These are phyloP conservation scores for Hysterangium stoloniferum DNA, from an alignment of 768 basidiomycete genomes.

Conservation along the genomic window DNA sequence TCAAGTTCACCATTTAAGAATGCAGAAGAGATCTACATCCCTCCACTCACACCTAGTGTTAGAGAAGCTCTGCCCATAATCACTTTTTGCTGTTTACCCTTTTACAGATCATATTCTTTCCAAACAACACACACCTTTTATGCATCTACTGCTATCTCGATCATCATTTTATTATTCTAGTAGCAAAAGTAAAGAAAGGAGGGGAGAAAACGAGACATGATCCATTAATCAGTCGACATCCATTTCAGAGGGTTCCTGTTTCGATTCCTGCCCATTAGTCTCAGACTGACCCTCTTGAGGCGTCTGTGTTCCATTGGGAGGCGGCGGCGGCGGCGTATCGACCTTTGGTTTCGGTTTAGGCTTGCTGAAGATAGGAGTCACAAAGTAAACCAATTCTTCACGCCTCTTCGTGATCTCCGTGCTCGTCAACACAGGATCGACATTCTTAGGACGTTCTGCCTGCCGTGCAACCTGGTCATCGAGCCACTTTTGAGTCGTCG, in stretches of 20 bases:
- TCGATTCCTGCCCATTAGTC: conserved; percentile 27
- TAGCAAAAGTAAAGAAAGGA: background rate
- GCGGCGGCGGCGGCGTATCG: conserved; percentile 56
- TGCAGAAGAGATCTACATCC: too few relatives aligned
- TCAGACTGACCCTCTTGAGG: conserved; percentile 28
- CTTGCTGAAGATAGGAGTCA: conserved; percentile 82
- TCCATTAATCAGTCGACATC: conserved; percentile 59
- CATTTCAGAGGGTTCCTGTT: conserved; percentile 62
- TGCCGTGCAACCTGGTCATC: conserved; percentile 87
- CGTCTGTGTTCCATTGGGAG: conserved; percentile 43
- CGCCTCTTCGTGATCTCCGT: conserved; percentile 84
- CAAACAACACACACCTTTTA: too few relatives aligned
- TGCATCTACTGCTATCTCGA: too few relatives aligned
- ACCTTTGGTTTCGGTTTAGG: conserved; percentile 82
- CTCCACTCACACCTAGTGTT: too few relatives aligned
- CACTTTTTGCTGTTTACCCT: too few relatives aligned
- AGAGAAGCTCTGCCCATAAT: too few relatives aligned
- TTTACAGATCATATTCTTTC: too few relatives aligned
- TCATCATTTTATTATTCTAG: background rate
- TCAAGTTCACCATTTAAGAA: too few relatives aligned
- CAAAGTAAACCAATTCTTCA: conserved; percentile 88
- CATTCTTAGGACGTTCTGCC: conserved; percentile 82
- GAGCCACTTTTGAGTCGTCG: conserved; percentile 89
- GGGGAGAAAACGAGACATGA: background rate
- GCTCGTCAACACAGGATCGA: conserved; percentile 73